Evolutionary conservation across 495 filamentous ascomycete genomes (phyloP).

Genomic region (Cudoniella acicularis): DNA sequence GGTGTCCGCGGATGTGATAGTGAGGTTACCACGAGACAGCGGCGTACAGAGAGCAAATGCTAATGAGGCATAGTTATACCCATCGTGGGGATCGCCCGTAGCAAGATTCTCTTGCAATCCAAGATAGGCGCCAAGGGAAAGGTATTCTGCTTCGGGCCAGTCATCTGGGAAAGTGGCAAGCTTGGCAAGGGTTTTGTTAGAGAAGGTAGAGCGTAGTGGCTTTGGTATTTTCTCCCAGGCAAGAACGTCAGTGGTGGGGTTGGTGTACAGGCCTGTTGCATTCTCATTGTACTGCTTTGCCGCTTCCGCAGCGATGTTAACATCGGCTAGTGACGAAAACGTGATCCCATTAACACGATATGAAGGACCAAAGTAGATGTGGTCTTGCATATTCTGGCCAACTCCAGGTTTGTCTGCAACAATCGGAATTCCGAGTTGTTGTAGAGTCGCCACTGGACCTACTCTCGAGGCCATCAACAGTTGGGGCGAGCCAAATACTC

Average conservation of each 20-base stretch:
- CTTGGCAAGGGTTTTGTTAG: slow-evolving; percentile 17
- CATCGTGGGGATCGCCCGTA: slow-evolving; percentile 29
- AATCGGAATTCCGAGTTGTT: slow-evolving; percentile 43
- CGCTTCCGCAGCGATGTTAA: slow-evolving; percentile 5
- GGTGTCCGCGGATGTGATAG: slow-evolving; percentile 40
- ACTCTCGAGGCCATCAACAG: slow-evolving; percentile 59
- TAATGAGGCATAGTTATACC: slow-evolving; percentile 44
- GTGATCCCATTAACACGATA: slow-evolving; percentile 28
- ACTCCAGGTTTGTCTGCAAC: slow-evolving; percentile 54
- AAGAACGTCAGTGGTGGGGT: slow-evolving; percentile 36
- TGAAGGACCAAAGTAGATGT: slow-evolving; percentile 29
- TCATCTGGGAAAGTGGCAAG: slow-evolving; percentile 42
- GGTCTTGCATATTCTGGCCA: slow-evolving; percentile 63
- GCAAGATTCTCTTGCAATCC: slow-evolving; percentile 3
- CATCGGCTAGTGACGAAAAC: slow-evolving; percentile 12
- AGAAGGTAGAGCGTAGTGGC: slow-evolving; percentile 24
- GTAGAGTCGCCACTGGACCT: slow-evolving; percentile 47
- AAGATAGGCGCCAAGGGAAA: slow-evolving; percentile 27
- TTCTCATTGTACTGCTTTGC: slow-evolving; percentile 16
- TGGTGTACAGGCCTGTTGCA: slow-evolving; percentile 35
- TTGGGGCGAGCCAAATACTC: slow-evolving; percentile 59
- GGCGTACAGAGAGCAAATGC: slow-evolving; percentile 41
- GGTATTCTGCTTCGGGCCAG: slow-evolving; percentile 57
- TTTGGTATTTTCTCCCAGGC: slow-evolving; percentile 48
- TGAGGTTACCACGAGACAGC: slow-evolving; percentile 50